These are phyloP conservation scores for Triticum turgidum DNA, from an alignment of 176 grass and related monocot species.

Conservation along the genomic window DNA sequence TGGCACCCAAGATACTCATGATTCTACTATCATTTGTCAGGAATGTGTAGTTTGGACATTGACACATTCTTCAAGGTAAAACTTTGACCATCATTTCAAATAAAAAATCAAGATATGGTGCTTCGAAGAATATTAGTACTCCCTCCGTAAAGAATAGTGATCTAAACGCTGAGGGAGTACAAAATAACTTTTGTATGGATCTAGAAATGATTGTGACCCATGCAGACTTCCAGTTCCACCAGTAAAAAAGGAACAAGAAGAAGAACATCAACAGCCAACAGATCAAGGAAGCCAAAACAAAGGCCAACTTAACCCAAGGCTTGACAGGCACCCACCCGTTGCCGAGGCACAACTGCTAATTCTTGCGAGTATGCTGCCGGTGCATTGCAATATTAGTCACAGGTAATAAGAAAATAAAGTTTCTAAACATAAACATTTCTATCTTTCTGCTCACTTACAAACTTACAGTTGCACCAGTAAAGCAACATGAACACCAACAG, in stretches of 20 bases:
- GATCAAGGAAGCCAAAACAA: not conserved
- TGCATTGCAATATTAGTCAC: not conserved
- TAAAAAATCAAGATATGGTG: too few species aligned
- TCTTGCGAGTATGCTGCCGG: not conserved
- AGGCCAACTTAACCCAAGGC: not conserved
- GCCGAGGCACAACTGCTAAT: not conserved
- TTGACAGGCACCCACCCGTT: not conserved
- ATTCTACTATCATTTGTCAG: too few species aligned
- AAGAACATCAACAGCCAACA: not conserved
- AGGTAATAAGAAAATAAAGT: not conserved
- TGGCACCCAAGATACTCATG: too few species aligned
- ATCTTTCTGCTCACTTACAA: constrained; percentile 27
- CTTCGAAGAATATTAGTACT: too few species aligned
- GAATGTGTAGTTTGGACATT: too few species aligned
- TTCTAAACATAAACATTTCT: constrained; percentile 30
- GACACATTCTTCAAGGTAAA: too few species aligned
- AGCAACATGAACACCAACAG: not conserved
- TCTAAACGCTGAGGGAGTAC: too few species aligned
- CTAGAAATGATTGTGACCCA: too few species aligned
- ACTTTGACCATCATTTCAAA: too few species aligned
- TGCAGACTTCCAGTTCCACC: not conserved
- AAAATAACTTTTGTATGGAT: too few species aligned
- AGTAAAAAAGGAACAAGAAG: not conserved
- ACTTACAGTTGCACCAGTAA: constrained; percentile 20
- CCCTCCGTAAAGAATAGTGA: too few species aligned